Evolutionary conservation across 2,329 filamentous ascomycete genomes (phyloP).

Genomic region (Exophiala oligosperma): DNA sequence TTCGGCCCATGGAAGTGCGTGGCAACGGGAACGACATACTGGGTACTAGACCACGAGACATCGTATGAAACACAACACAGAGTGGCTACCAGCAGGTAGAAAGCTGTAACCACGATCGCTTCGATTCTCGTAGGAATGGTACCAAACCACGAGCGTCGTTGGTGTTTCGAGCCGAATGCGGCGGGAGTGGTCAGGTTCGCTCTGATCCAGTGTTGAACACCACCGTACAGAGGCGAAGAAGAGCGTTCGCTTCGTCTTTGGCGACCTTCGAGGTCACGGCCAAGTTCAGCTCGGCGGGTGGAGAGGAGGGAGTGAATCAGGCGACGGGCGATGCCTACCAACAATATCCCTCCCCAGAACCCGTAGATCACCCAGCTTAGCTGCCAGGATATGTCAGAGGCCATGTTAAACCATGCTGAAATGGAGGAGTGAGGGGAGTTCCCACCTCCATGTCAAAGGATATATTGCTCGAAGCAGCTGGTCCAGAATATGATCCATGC

Average conservation of each 20-base stretch:
- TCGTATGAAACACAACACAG: constrained; percentile 47
- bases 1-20: too few relatives aligned
- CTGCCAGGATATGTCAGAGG: not conserved
- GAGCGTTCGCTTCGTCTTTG: not conserved
- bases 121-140: constrained; percentile 52
- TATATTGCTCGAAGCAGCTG: not conserved
- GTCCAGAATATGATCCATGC: not conserved
- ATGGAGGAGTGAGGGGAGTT: not conserved
- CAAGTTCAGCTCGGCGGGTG: constrained; percentile 5
- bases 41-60: constrained; percentile 47
- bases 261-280: constrained; percentile 20
- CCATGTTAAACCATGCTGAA: not conserved
- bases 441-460: not conserved
- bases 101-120: constrained; percentile 38
- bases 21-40: constrained; percentile 34
- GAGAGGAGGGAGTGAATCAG: constrained; percentile 28
- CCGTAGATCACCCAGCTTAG: constrained; percentile 35
- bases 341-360: constrained; percentile 42
- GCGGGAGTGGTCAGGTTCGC: constrained; percentile 46
- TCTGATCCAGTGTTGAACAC: constrained; percentile 35
- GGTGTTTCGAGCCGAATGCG: constrained; percentile 43
- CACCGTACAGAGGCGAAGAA: not conserved
- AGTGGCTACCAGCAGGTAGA: constrained; percentile 36
- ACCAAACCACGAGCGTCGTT: constrained; percentile 43
- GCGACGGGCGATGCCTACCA: constrained; percentile 37